A percentile compares a stretch with the other conserved stretches of the same genome.
Evolutionary conservation across 1,284 basidiomycete species (phyloP).

Genomic region (Prillingera fragicola): DNA sequence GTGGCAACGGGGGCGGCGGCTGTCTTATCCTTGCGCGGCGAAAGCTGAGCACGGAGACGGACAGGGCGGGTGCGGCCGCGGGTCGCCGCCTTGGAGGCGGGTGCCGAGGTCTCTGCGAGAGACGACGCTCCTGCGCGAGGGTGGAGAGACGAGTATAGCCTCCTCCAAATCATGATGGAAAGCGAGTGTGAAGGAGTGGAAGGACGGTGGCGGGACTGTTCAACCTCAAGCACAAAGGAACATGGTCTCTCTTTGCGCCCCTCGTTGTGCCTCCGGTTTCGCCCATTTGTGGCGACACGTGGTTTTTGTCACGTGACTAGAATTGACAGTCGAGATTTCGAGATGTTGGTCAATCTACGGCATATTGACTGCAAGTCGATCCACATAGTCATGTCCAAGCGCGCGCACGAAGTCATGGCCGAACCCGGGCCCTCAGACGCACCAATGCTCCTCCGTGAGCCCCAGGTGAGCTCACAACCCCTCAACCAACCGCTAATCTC

Average conservation of each 20-base stretch:
- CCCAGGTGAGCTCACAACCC: constrained; percentile 23
- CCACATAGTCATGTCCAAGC: constrained; percentile 27
- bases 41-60: no score
- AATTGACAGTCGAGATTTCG: neutral
- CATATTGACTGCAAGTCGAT: neutral
- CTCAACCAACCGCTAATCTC: neutral
- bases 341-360: neutral
- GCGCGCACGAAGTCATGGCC: constrained; percentile 25
- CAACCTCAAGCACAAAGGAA: neutral
- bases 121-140: constrained; percentile 3
- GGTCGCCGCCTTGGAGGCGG: constrained; percentile 9
- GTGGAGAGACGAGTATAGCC: constrained; percentile 33
- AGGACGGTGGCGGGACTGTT: neutral
- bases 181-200: neutral
- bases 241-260: no score
- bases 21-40: constrained; percentile 4
- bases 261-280: no score
- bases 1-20: neutral
- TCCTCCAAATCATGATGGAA: constrained; percentile 28
- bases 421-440: constrained; percentile 12
- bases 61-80: constrained; percentile 17
- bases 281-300: constrained; percentile 1
- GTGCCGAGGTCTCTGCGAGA: neutral
- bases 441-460: constrained; percentile 30
- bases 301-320: neutral